Base-by-base conservation (phyloP, 169 alveolate genomes). In the Plasmodium knowlesi region DNA sequence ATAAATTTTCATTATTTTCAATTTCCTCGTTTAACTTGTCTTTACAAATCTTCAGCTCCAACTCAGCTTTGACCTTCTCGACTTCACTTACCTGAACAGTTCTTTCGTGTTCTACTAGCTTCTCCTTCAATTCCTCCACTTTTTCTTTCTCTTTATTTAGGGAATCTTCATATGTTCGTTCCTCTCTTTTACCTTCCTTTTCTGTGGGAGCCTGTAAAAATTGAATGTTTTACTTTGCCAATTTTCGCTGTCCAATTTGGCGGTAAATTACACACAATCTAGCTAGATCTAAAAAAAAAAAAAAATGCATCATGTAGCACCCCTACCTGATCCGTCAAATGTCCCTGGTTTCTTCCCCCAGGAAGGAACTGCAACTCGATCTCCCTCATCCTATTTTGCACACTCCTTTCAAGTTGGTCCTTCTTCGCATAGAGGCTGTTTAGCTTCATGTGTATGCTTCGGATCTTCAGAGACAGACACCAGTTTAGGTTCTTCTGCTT, bases 371-470 rank as follows among this genome's bases (percentile, higher is more conserved):
- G 84, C 10, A 37, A 8, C 70, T 86, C 93, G 22, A 86, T 86
- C n/a, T 86, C 82, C 43, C 37, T 43, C 28, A 86, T 70, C 67
- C 41, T 86, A 19, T 86, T 78, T 22, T 53, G 53, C 19, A 86
- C 80, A 9, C 9, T 70, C 41, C 80, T 86, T 54, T 86, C 93
- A 0, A 86, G 34, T 22, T 86, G 82, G 46, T 50, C 81, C 80
- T 46, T 86, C 28, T 86, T 86, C 71, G 81, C 67, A 76, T 53
- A 86, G 8, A 86, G 43, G 50, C 28, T 86, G 67, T 70, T 86
- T 25, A 86, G 16, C 46, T 86, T 86, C 25, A 86, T 86, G 71
- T 86, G 93, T 32, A 86, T 86, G 46, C 93, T 86, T 76, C 70
- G 79, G 14, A 86, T 43, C 81, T 86, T 86, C 80, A 86, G 30